Evolutionary conservation across 2,329 filamentous ascomycete genomes (phyloP).

Genomic region (Trichophyton benhamiae): DNA sequence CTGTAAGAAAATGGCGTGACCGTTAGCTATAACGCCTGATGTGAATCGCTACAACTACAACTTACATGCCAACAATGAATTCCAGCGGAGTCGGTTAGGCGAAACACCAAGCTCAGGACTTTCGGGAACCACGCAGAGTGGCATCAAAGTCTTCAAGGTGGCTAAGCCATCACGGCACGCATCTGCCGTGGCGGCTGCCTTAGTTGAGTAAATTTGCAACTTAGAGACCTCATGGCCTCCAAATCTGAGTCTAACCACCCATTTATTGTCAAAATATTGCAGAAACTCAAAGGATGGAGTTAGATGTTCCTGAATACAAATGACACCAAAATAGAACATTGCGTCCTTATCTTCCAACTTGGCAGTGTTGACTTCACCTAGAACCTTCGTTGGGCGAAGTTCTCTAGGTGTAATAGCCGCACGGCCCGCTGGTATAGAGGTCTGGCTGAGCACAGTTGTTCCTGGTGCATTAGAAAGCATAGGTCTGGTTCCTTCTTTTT

Average conservation of each 20-base stretch:
- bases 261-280: constrained; percentile 13
- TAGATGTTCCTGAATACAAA: constrained; percentile 19
- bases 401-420: not conserved
- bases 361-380: constrained; percentile 10
- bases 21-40: not conserved
- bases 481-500: no score
- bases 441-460: not conserved
- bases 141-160: constrained; percentile 16
- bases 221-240: constrained; percentile 20
- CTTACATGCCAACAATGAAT: constrained; percentile 20
- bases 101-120: constrained; percentile 15
- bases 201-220: constrained; percentile 9
- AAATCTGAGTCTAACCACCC: constrained; percentile 21
- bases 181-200: constrained; percentile 16
- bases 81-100: constrained; percentile 21
- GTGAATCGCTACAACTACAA: no score
- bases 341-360: constrained; percentile 14
- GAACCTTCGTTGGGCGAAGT: not conserved
- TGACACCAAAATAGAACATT: constrained; percentile 24
- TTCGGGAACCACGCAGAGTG: constrained; percentile 21
- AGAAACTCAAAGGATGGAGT: constrained; percentile 19
- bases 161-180: constrained; percentile 21
- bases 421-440: not conserved
- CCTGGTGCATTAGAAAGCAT: not conserved
- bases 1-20: constrained; percentile 11